phyloP scores from a whole-genome alignment of 176 grass and related monocot genomes.

The Oryza australiensis region DNA sequence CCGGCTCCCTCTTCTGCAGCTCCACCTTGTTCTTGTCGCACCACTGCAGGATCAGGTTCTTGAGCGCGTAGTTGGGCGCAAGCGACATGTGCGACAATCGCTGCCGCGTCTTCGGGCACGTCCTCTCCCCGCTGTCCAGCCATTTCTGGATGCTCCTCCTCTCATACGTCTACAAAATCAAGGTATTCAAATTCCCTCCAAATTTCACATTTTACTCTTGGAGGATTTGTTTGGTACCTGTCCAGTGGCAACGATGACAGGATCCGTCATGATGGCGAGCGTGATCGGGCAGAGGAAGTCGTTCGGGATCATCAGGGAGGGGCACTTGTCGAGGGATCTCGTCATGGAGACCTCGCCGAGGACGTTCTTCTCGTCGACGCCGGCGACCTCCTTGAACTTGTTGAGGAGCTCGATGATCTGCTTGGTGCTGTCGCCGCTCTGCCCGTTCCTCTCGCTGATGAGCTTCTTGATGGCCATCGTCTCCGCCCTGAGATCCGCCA shows the following conservation, averaged over 20 bases:
- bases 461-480: slow-evolving; percentile 72
- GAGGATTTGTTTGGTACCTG: slow-evolving; percentile 21
- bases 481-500: slow-evolving; percentile 71
- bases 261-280: slow-evolving; percentile 71
- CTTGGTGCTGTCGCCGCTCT: slow-evolving; percentile 44
- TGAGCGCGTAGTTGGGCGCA: slow-evolving; percentile 73
- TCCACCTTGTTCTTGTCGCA: slow-evolving; percentile 77
- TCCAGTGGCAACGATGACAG: slow-evolving; percentile 63
- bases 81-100: slow-evolving; percentile 48
- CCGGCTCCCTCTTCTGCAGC: slow-evolving; percentile 56
- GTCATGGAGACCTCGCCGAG: slow-evolving; percentile 62
- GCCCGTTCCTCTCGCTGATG: slow-evolving; percentile 49
- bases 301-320: slow-evolving; percentile 61
- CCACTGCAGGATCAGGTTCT: slow-evolving; percentile 70
- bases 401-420: slow-evolving; percentile 59
- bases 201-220: neutral
- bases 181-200: neutral
- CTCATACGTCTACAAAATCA: slow-evolving; percentile 53
- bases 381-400: slow-evolving; percentile 63
- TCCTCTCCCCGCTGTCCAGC: slow-evolving; percentile 61
- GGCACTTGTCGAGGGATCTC: slow-evolving; percentile 59
- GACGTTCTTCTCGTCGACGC: slow-evolving; percentile 55
- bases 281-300: slow-evolving; percentile 76
- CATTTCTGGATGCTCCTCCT: slow-evolving; percentile 70
- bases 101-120: slow-evolving; percentile 65